phyloP scores from a whole-genome alignment of 768 basidiomycete species.

The Tricholoma terreum region DNA sequence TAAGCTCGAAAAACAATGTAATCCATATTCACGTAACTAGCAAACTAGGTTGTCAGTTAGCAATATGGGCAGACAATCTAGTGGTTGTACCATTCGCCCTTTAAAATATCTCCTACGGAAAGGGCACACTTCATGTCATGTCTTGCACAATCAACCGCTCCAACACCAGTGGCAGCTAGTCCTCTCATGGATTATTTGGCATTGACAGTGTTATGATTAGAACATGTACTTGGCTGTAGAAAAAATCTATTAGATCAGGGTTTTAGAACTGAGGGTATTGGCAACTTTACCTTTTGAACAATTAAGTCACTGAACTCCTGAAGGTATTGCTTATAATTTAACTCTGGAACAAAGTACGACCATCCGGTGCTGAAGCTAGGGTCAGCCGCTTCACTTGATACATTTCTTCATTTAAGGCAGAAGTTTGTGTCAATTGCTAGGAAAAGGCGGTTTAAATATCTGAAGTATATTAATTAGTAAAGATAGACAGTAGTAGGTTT shows the following conservation, averaged over 20 bases:
- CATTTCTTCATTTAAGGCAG: slow-evolving; percentile 1
- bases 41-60: no score
- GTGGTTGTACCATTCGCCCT: slow-evolving; percentile 14
- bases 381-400: no score
- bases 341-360: slow-evolving; percentile 8
- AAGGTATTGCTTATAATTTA: slow-evolving; percentile 12
- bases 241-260: neutral
- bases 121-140: slow-evolving; percentile 17
- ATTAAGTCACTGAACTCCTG: no score
- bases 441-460: slow-evolving; percentile 4
- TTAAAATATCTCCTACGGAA: slow-evolving; percentile 7
- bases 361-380: slow-evolving; percentile 10
- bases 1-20: no score
- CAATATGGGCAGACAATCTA: no score
- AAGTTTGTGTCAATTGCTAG: slow-evolving; percentile 9
- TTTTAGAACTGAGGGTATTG: neutral
- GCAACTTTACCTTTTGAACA: slow-evolving; percentile 3
- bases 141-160: no score
- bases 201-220: slow-evolving; percentile 13
- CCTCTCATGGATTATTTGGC: neutral
- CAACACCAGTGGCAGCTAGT: no score
- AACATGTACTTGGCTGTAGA: slow-evolving; percentile 10
- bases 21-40: no score
- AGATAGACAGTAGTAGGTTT: neutral
- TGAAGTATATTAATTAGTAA: neutral